A percentile compares a stretch with the other conserved stretches of the same genome.
phyloP scores from a whole-genome alignment of 768 basidiomycete genomes.

The Ephemerocybe angulata region DNA sequence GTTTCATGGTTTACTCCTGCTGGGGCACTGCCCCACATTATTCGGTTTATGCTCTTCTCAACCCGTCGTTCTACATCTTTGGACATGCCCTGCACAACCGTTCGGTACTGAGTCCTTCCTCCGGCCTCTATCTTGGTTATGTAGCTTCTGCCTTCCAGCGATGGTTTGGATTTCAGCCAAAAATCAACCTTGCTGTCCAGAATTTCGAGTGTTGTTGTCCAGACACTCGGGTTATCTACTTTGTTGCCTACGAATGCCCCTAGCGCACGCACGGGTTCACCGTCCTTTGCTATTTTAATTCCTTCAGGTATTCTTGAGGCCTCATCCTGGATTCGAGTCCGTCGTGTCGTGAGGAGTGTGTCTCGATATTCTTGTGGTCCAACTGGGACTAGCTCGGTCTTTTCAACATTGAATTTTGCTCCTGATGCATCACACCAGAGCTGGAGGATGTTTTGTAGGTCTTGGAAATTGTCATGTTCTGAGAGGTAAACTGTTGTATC shows the following conservation, averaged over 20 bases:
- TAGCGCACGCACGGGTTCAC: constrained; percentile 24
- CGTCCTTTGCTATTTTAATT: constrained; percentile 27
- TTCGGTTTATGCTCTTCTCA: constrained; percentile 15
- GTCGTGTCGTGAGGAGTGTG: background rate
- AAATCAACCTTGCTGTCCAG: background rate
- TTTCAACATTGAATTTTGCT: constrained; percentile 39
- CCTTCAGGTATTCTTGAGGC: constrained; percentile 7
- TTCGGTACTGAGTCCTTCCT: constrained; percentile 23
- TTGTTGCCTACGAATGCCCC: constrained; percentile 31
- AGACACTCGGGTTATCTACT: constrained; percentile 16
- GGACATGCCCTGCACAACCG: constrained; percentile 26
- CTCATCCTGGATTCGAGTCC: constrained; percentile 3
- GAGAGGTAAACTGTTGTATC: constrained; percentile 36
- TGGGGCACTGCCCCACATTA: constrained; percentile 20
- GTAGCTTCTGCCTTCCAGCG: constrained; percentile 15
- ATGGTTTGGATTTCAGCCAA: constrained; percentile 15
- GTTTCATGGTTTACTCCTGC: constrained; percentile 20
- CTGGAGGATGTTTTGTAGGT: constrained; percentile 23
- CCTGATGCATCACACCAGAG: constrained; percentile 38
- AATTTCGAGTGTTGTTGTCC: constrained; percentile 17
- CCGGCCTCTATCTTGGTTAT: constrained; percentile 22
- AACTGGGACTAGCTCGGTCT: constrained; percentile 37
- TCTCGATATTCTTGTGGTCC: constrained; percentile 21
- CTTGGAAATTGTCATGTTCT: constrained; percentile 21
- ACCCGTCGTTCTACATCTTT: constrained; percentile 16